Evolutionary conservation across 495 filamentous ascomycete species (phyloP).

Genomic region (Xylaria flabelliformis): DNA sequence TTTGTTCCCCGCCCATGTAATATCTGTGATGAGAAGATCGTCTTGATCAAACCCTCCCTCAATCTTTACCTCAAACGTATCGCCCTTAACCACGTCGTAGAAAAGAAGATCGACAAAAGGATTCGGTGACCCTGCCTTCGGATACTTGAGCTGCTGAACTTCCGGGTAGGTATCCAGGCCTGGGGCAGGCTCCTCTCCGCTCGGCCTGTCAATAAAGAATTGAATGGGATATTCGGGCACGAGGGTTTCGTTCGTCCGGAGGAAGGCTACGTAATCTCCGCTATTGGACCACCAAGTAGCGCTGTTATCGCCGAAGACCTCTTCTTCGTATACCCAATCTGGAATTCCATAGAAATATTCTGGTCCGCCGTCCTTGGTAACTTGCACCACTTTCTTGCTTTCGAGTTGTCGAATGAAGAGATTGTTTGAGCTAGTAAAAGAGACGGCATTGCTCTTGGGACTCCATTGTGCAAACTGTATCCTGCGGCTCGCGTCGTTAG

Average conservation of each 20-base stretch:
- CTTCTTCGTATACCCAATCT: conserved; percentile 99
- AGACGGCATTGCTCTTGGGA: conserved; percentile 81
- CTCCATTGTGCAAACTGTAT: conserved; percentile 92
- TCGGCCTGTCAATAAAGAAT: conserved; percentile 89
- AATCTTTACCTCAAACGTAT: conserved; percentile 80
- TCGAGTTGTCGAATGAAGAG: conserved; percentile 77
- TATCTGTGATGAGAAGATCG: conserved; percentile 89
- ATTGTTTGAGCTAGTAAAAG: conserved; percentile 88
- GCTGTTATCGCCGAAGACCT: conserved; percentile 80
- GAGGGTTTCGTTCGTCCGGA: conserved; percentile 88
- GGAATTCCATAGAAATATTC: conserved; percentile 96
- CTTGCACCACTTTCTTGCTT: conserved; percentile 61
- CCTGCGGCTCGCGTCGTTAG: conserved; percentile 65
- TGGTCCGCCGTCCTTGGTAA: conserved; percentile 84
- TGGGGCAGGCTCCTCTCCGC: conserved; percentile 69
- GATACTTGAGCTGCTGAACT: conserved; percentile 91
- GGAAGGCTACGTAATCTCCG: conserved; percentile 85
- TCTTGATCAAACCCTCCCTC: conserved; percentile 78
- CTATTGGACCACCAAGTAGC: conserved; percentile 95
- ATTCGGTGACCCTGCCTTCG: conserved; percentile 93
- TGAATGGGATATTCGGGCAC: conserved; percentile 95
- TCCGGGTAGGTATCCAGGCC: conserved; percentile 93
- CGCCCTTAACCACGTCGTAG: conserved; percentile 81
- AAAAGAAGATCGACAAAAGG: conserved; percentile 86
- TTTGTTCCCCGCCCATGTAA: conserved; percentile 86